These are phyloP conservation scores for Suillus ampliporus DNA, from an alignment of 768 basidiomycete species.

Conservation along the genomic window DNA sequence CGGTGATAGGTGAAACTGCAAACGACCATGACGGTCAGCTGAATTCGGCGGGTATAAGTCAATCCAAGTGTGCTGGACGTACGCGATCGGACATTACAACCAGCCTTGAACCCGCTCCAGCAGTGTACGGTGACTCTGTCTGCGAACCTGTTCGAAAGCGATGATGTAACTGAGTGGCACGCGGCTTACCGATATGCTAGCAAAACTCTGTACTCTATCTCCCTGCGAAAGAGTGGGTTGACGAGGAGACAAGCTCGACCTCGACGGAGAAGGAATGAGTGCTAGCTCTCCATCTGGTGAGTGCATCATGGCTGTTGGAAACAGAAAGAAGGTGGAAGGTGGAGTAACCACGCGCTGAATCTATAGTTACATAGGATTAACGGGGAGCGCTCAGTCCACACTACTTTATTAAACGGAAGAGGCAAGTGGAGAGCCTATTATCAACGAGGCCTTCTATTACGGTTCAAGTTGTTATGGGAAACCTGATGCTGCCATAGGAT, in stretches of 20 bases:
- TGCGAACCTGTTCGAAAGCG: slow-evolving; percentile 12
- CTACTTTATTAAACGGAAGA: background rate
- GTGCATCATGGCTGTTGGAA: slow-evolving; percentile 23
- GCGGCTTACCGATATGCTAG: slow-evolving; percentile 29
- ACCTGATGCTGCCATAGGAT: background rate
- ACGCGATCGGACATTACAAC: slow-evolving; percentile 52
- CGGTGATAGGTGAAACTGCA: slow-evolving; percentile 65
- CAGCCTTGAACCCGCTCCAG: slow-evolving; percentile 42
- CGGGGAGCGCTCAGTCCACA: too few relatives aligned
- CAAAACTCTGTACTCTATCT: slow-evolving; percentile 32
- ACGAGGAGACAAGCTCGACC: slow-evolving; percentile 18
- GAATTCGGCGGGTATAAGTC: background rate
- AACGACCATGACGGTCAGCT: background rate
- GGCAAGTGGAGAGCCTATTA: background rate
- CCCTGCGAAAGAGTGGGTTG: slow-evolving; percentile 20
- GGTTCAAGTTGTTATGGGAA: background rate
- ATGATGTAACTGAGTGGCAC: background rate
- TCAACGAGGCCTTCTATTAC: background rate
- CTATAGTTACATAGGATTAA: slow-evolving; percentile 1
- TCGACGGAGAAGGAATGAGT: slow-evolving; percentile 11
- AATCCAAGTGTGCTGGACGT: slow-evolving; percentile 1
- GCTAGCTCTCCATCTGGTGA: slow-evolving; percentile 12
- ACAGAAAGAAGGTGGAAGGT: background rate
- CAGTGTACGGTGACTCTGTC: slow-evolving; percentile 47
- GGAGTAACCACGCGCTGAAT: background rate